Base-by-base conservation (phyloP, 352 stramenopile species). In the Phytophthora tentaculata region DNA sequence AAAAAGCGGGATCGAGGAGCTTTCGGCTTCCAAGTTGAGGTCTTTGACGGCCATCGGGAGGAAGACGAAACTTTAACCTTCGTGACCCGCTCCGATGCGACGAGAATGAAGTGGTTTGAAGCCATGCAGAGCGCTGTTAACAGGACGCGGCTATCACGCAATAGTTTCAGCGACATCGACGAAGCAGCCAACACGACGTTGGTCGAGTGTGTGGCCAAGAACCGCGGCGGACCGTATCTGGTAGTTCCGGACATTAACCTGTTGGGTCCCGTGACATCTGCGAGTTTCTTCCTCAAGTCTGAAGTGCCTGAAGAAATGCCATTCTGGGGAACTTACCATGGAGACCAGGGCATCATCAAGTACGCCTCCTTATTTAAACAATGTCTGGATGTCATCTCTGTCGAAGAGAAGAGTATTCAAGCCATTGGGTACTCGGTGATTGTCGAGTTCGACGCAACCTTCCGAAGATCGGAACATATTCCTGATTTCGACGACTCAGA, bases 1-100 rank as follows among this genome's bases (percentile, higher is more conserved):
- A 94, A 94, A 67, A 85, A 89, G 37, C 84, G 74, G 4, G 75
- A 79, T 32, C 61, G 81, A 5, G 83, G 83, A 3, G 86, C 86
- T 0, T 94, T 92, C 65, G 84, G 84, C 12, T 92, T 94, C 50
- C 86, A 94, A 57, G 74, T 94, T 22, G 86, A 92, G 20, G 84
- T 87, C 13, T 92, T 93, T 49, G 83, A 94, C 51, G 65, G 79
- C 2, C 88, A 86, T 53, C 80, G 83, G 8, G 86, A 94, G 61
- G 78, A 90, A 45, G 81, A 94, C 45, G 66, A 90, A 58, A 92
- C 83, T 1, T 60, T 94, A 32, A 94, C 84, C 26, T 92, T 94
- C 37, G 86, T 94, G 12, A 88, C 85, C 20, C 71, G 76, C 13
- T 90, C 84, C 0, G 78, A 91, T 14, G 58, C 68, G 16, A 87